Evolutionary conservation across 257 asterid species (phyloP), one percentile per base, ranked within the genome.

Genomic region (Jacaranda mimosifolia): DNA sequence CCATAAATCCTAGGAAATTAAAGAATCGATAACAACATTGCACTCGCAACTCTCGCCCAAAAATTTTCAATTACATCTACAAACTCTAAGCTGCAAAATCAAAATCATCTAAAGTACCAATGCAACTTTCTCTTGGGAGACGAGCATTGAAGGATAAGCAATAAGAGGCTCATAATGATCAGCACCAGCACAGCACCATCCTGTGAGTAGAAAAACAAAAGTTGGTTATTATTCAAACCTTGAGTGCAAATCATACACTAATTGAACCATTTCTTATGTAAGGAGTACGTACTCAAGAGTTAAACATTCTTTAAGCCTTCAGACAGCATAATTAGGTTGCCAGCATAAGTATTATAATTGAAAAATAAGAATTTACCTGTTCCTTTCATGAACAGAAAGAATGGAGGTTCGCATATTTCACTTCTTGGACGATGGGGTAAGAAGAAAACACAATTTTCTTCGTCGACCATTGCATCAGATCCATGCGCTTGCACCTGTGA

Each of bases 381-480:
- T 84, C 99, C 99, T 81, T 95, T 95, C 99, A 95, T 95, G 92
- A 95, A 95, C 57, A 95, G 91, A 73, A 95, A 93, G 80, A 95
- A 83, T 1, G 97, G 99, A 36, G 93, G 93, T 79, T 87, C 92
- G 6, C 93, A 86, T 73, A 95, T 93, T 80, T 90, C 99, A 70
- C 90, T 87, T 79, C 97, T 93, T 36, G 98, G 98, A 45, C 88
- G 87, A 73, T 95, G 98, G 11, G 98, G 98, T 56, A 95, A 86
- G 89, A 95, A 93, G 92, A 95, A 95, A 58, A 90, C 97, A 63
- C 99, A 95, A 62, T 87, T 91, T 26, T 95, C 98, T 76, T 93
- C 97, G 46, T 95, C 97, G 73, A 93, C 99, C 99, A 95, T 93
- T 39, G 97, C 99, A 81, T 95, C 99, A 0, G 97, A 86, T 81